These are phyloP conservation scores for Diphasiastrum complanatum DNA, from an alignment of 83 land plant species.

Conservation along the genomic window DNA sequence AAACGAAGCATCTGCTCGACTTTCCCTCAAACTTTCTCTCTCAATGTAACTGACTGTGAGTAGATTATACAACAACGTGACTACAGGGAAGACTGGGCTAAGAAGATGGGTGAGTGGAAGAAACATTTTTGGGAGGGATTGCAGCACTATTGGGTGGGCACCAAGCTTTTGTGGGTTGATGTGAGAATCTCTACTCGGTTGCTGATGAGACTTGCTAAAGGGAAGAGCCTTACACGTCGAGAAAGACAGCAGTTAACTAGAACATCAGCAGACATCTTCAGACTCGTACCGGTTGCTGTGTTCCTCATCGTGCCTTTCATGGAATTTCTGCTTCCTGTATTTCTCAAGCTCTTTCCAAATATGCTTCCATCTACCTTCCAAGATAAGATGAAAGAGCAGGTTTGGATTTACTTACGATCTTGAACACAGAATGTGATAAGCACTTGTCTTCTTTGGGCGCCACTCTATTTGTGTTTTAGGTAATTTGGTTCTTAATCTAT, in stretches of 20 bases:
- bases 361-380: constrained; percentile 17
- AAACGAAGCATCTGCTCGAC: too few species aligned
- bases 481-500: too few species aligned
- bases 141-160: constrained; percentile 15
- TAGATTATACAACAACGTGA: not conserved
- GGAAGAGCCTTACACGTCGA: constrained; percentile 2
- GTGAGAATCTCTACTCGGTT: constrained; percentile 8
- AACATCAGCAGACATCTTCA: constrained; percentile 15
- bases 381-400: constrained; percentile 18
- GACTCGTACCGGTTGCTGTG: constrained; percentile 10
- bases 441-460: too few species aligned
- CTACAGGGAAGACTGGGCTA: constrained; percentile 14
- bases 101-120: constrained; percentile 6
- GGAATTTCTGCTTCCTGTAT: constrained; percentile 12
- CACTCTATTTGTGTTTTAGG: too few species aligned
- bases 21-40: too few species aligned
- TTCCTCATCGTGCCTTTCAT: constrained; percentile 14
- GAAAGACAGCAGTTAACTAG: constrained; percentile 14
- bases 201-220: not conserved
- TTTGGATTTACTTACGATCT: too few species aligned
- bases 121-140: not conserved
- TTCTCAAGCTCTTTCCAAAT: constrained; percentile 11
- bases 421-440: too few species aligned
- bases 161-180: constrained; percentile 13
- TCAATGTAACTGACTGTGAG: too few species aligned